Percentiles rank a stretch among this genome's conserved stretches.
These are phyloP conservation scores for Urochloa ruziziensis DNA, from an alignment of 176 grass and related monocot species.

Conservation along the genomic window DNA sequence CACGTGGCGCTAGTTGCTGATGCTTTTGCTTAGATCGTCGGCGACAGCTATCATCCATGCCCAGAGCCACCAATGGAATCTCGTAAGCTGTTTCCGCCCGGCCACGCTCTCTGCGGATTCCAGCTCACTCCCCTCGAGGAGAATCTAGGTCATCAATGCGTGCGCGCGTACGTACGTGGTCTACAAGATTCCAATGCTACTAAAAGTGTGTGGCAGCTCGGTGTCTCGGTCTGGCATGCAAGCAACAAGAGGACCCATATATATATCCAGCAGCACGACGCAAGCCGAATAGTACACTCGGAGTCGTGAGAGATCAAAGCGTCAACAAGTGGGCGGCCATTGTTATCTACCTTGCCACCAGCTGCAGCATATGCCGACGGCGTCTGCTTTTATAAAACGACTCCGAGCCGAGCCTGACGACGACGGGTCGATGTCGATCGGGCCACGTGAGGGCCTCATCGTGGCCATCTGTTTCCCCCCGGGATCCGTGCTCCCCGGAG, in stretches of 20 bases:
- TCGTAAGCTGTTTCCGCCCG: not conserved
- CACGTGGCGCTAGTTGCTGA: not conserved
- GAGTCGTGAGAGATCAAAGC: too few relatives aligned
- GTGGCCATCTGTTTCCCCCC: not conserved
- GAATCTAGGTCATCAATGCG: slow-evolving; percentile 20
- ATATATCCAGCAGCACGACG: too few relatives aligned
- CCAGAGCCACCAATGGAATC: not conserved
- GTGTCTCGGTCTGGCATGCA: too few relatives aligned
- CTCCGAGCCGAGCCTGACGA: not conserved
- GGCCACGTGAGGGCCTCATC: not conserved
- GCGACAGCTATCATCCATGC: too few relatives aligned
- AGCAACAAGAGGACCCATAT: too few relatives aligned
- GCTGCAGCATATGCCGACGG: not conserved
- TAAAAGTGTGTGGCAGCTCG: too few relatives aligned
- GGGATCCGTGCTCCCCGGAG: not conserved
- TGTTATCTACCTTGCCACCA: not conserved
- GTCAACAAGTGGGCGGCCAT: not conserved
- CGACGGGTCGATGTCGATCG: not conserved
- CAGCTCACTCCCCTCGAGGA: not conserved
- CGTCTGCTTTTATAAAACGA: slow-evolving; percentile 3
- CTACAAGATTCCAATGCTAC: not conserved
- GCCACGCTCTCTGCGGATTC: not conserved
- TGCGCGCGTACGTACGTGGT: not conserved
- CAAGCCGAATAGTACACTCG: too few relatives aligned
- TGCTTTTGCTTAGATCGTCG: too few relatives aligned